A percentile compares a stretch with the other conserved stretches of the same genome.
These are phyloP conservation scores for Capsaspora owczarzaki DNA, from an alignment of 78 protist species.

Conservation along the genomic window DNA sequence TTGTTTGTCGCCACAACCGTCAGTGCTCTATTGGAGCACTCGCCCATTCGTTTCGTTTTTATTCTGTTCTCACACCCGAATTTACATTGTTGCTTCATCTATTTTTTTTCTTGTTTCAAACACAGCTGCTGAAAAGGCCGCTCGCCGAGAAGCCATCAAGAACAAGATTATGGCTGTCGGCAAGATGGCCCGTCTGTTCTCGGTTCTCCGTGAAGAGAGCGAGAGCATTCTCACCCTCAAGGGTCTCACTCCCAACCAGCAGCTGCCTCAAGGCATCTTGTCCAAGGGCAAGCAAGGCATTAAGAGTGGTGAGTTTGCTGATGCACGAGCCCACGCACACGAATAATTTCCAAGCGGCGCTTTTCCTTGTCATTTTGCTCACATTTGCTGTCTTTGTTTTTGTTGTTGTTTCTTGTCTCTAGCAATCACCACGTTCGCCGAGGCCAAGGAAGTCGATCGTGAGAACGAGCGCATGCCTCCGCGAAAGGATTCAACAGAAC, in stretches of 20 bases:
- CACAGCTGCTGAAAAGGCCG: slow-evolving; percentile 36
- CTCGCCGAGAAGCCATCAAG: slow-evolving; percentile 28
- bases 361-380: no score
- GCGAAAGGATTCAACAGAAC: not conserved
- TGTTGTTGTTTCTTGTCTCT: not conserved
- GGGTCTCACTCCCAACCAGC: slow-evolving; percentile 62
- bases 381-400: no score
- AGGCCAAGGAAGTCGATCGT: slow-evolving; percentile 37
- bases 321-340: not conserved
- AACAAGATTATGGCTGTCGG: slow-evolving; percentile 69
- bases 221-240: slow-evolving; percentile 80
- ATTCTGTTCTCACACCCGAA: not conserved
- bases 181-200: slow-evolving; percentile 71
- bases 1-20: not conserved
- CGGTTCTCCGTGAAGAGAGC: slow-evolving; percentile 67
- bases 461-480: slow-evolving; percentile 45
- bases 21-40: not conserved
- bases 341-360: not conserved
- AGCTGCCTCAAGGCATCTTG: slow-evolving; percentile 77
- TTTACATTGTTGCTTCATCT: not conserved
- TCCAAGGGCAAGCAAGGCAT: slow-evolving; percentile 64
- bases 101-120: no score
- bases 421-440: slow-evolving; percentile 45
- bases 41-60: not conserved
- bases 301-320: slow-evolving; percentile 17